Base-by-base conservation (phyloP, 192 early-diverging fungal species). In the Spizellomyces punctatus region DNA sequence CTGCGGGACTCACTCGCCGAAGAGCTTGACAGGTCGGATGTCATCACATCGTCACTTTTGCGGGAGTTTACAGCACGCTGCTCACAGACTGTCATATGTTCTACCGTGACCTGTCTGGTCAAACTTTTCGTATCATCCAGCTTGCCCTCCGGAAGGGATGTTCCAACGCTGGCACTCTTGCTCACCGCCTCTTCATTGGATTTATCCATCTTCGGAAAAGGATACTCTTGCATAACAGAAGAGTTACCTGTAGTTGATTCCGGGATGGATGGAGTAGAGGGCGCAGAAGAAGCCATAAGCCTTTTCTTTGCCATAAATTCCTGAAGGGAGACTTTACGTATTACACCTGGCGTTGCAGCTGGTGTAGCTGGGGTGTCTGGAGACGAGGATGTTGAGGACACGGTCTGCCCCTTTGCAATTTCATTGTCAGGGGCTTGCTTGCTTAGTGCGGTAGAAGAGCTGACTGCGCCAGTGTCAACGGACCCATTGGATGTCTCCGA, bases 231-330 rank as follows among this genome's bases (percentile, higher is more conserved):
- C 50, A n/a, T 2, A 19, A 54, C 50, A 54, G 14, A 12, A 54
- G 50, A 54, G 0, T 3, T 3, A 3, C 27, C 27, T 36, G 3
- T 36, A 36, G 27, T 36, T 3, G 27, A 36, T 54, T 54, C 50
- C 12, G 12, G 12, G 12, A 54, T 54, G 1, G 14, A n/a, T 54
- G 50, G 50, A 12, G 17, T 19, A 54, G 12, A n/a, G 0, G 50
- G 50, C 50, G 50, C 50, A 12, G 50, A 54, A 12, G 50, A 12
- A n/a, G 50, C 50, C 17, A 19, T 19, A 5, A 14, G 14, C 21
- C 47, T 41, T 22, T 70, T 70, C 10, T 72, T 72, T 12, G 60
- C 63, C 67, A 76, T 64, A 22, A 76, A 76, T 22, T 76, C 74
- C 16, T 14, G n/a, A 36, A 76, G 50, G 1, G 67, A 66, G 7